Conservation (phyloP, 345 rosid genomes). For the Eutrema heterophyllum region DNA sequence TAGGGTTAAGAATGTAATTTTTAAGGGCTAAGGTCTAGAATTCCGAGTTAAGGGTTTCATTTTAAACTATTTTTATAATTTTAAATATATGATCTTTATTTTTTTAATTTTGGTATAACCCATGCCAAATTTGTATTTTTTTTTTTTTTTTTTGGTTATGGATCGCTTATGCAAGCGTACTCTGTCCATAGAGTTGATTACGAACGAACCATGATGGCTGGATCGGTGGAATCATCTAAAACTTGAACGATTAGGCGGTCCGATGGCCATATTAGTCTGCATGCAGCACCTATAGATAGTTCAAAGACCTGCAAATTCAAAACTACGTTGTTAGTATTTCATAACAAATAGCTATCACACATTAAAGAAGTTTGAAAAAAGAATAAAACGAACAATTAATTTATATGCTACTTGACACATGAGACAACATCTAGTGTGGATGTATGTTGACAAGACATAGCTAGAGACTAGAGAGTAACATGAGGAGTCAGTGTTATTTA, state of each 20-base stretch:
- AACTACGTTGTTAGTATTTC: neutral
- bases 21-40: too few species aligned
- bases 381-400: neutral
- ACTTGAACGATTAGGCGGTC: conserved; percentile 50
- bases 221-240: conserved; percentile 56
- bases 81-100: neutral
- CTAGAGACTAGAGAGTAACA: neutral
- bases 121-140: too few species aligned
- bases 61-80: too few species aligned
- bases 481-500: neutral
- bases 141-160: too few species aligned
- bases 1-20: too few species aligned
- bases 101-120: neutral
- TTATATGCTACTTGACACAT: neutral
- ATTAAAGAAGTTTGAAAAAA: neutral
- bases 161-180: too few species aligned
- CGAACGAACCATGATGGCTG: conserved; percentile 40
- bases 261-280: conserved; percentile 51
- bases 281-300: conserved; percentile 53
- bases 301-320: conserved; percentile 39
- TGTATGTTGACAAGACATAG: neutral
- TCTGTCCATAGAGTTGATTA: neutral
- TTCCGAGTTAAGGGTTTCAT: too few species aligned
- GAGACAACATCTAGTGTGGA: neutral
- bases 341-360: neutral